Conservation (phyloP, 2,329 filamentous ascomycete genomes). For the Clonostachys rosea region DNA sequence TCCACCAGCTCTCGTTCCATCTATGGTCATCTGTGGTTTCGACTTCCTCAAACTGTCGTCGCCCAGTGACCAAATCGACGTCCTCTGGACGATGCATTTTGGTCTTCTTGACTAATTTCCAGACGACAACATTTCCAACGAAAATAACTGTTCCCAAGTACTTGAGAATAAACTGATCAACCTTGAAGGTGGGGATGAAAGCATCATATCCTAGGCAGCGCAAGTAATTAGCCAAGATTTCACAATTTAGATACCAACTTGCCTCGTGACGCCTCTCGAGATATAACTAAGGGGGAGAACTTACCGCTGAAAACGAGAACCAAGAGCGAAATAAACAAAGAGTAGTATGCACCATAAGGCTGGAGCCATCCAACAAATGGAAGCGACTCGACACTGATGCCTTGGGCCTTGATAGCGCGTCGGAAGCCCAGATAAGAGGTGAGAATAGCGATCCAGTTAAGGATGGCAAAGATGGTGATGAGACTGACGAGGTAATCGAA, state of each 20-base stretch:
- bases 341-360: conserved; percentile 30
- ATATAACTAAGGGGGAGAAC: too few relatives aligned
- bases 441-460: conserved; percentile 35
- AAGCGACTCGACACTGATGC: conserved; percentile 21
- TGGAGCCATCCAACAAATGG: conserved; percentile 30
- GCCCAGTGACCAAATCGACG: background rate
- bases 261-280: too few relatives aligned
- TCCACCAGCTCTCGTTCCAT: too few relatives aligned
- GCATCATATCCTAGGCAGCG: conserved; percentile 38
- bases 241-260: too few relatives aligned
- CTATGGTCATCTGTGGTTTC: too few relatives aligned
- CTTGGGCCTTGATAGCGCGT: conserved; percentile 27
- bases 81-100: background rate
- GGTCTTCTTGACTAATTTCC: conserved; percentile 41
- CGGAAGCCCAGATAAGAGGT: conserved; percentile 32
- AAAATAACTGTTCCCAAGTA: conserved; percentile 30
- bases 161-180: conserved; percentile 59
- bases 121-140: conserved; percentile 57
- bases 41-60: background rate
- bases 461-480: conserved; percentile 34
- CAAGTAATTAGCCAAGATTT: too few relatives aligned
- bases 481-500: conserved; percentile 37
- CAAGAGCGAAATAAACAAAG: conserved; percentile 8
- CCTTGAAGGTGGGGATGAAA: conserved; percentile 58
- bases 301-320: too few relatives aligned